Base-by-base conservation (phyloP, 2,329 filamentous ascomycete genomes). In the Colletotrichum scovillei region DNA sequence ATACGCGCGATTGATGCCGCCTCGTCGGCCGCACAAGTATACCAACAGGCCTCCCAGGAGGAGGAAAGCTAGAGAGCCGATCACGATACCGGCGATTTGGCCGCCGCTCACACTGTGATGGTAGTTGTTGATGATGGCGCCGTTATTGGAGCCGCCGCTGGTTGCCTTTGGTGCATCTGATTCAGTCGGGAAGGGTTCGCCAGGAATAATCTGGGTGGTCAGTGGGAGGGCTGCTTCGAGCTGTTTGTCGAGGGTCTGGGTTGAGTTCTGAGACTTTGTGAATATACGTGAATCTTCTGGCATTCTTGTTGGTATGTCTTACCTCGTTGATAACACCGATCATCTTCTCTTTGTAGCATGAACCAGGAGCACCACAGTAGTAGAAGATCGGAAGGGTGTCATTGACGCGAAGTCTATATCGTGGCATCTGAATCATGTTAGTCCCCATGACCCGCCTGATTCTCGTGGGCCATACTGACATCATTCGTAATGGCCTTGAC, bases 321-420 rank as follows among this genome's bases (percentile, higher is more conserved):
- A 91, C 89, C 7, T 92, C 88, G 78, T 95, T 96, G 76, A 96
- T 92, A 1, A 90, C 92, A 3, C 93, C 93, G 19, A 96, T 88
- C 93, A 96, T 96, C 26, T 89, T 87, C 56, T 92, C 87, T 3
- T 83, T 80, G 3, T 86, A 85, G 78, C 94, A 96, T 2, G 92
- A 93, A 0, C 85, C 87, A 0, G 90, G 87, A 0, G 92, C 92
- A 0, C 91, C 89, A 75, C 92, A 94, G 80, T 94, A 94, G 80
- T 89, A 93, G 79, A 92, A 93, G 19, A 91, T 88, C 0, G 92
- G 92, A 26, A 88, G 81, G 0, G 90, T 92, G 75, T 91, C 84
- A 76, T 93, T 92, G 69, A 94, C 83, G 24, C 75, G 76, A 28
- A 88, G 76, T 55, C 79, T 77, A 70, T 80, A 89, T 49, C 78